Evolutionary conservation across 2,329 filamentous ascomycete genomes (phyloP), one percentile per base, ranked within the genome.

Genomic region (Fusarium sp.): DNA sequence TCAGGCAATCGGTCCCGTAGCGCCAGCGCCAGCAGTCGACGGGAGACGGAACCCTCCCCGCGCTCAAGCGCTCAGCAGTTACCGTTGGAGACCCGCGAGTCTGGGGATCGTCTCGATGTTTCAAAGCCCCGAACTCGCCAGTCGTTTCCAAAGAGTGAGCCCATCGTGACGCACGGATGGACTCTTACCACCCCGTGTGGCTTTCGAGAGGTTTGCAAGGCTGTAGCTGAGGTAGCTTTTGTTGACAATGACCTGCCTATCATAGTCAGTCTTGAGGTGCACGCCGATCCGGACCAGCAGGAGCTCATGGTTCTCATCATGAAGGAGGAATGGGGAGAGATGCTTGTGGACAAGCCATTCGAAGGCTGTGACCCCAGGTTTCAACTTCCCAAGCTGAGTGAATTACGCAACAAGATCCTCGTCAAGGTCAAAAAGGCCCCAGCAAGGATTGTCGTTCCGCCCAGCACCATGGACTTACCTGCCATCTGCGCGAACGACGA

Each of bases 251-350:
- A 93, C 62, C 86, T 98, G 22, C 96, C 96, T 1, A 86, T 99
- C 42, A 97, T 98, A 67, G 90, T 98, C 74, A 98, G 95, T 80
- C 87, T 98, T 7, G 96, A 99, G 82, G 94, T 98, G 0, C 96
- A 98, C 81, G 93, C 94, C 16, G 90, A 92, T 70, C 85, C 88
- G 2, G 90, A 93, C 62, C 96, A 98, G 82, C 96, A 99, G 82
- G 91, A 94, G 73, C 89, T 93, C 60, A 98, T 98, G 94, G 95
- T 98, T 13, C 89, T 93, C 65, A 97, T 98, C 72, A 98, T 99
- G 93, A 91, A 91, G 74, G 91, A 98, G 75, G 93, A 94, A 73
- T 99, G 95, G 95, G 89, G 88, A 45, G 91, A 89, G 0, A 84
- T 93, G 77, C 86, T 98, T 7, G 86, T 98, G 13, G 91, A 94